A percentile compares a stretch with the other conserved stretches of the same genome.
Evolutionary conservation across 768 basidiomycete species (phyloP).

Genomic region (Boletellus ananiceps): DNA sequence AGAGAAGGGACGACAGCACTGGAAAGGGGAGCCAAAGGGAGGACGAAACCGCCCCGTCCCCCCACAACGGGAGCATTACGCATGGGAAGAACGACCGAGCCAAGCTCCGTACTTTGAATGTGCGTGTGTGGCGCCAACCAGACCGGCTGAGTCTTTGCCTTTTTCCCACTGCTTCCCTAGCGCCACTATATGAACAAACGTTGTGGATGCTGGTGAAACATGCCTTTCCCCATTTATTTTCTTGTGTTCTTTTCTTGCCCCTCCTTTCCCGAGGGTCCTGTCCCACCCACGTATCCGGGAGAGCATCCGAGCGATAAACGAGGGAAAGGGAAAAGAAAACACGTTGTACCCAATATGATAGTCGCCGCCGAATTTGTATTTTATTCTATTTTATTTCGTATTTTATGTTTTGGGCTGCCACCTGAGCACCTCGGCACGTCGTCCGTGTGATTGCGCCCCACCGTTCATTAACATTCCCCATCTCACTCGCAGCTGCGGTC

Average conservation of each 20-base stretch:
- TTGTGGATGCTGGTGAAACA: slow-evolving; percentile 8
- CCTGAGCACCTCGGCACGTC: slow-evolving; percentile 7
- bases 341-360: slow-evolving; percentile 13
- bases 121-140: not conserved
- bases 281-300: not conserved
- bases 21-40: no score
- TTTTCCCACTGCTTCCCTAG: no score
- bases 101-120: not conserved
- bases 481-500: not conserved
- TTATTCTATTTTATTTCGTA: no score
- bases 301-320: not conserved
- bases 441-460: not conserved
- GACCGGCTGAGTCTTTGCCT: no score
- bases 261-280: not conserved
- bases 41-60: no score
- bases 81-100: not conserved
- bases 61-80: not conserved
- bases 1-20: not conserved
- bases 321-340: not conserved
- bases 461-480: not conserved
- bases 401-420: slow-evolving; percentile 2
- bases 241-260: not conserved
- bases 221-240: not conserved
- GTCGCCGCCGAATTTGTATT: slow-evolving; percentile 15
- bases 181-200: slow-evolving; percentile 1